Percentiles rank a stretch among this genome's conserved stretches.
Conservation (phyloP, 805 yeast genomes). For the Barnettozyma populi region DNA sequence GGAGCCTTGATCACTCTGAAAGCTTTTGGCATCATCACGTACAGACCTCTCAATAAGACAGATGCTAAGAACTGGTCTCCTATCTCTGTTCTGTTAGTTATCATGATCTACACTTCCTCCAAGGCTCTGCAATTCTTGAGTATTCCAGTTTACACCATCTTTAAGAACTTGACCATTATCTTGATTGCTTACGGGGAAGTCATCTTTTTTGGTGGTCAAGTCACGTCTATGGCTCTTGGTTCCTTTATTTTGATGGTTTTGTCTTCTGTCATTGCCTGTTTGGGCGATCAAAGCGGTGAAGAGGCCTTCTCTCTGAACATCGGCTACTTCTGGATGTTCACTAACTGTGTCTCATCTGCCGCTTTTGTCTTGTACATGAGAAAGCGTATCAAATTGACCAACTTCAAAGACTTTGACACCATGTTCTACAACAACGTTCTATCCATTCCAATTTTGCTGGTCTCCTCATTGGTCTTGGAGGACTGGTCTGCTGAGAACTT, state of each 20-base stretch:
- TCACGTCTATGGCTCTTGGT: constrained; percentile 82
- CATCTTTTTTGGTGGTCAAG: constrained; percentile 91
- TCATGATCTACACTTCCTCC: constrained; percentile 94
- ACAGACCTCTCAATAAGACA: constrained; percentile 75
- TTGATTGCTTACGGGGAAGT: constrained; percentile 98
- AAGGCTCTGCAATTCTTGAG: constrained; percentile 89
- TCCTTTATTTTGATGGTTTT: constrained; percentile 90
- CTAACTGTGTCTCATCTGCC: constrained; percentile 92
- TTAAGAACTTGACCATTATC: constrained; percentile 95
- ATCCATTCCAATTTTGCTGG: constrained; percentile 81
- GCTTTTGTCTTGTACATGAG: constrained; percentile 92
- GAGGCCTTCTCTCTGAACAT: constrained; percentile 39
- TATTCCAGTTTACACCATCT: constrained; percentile 95
- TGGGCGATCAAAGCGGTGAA: constrained; percentile 58
- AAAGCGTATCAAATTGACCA: constrained; percentile 95
- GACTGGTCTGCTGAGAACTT: constrained; percentile 89
- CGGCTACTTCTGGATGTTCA: constrained; percentile 96
- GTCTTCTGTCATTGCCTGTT: constrained; percentile 92
- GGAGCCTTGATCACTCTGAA: constrained; percentile 68
- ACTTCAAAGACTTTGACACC: constrained; percentile 94
- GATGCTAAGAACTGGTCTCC: constrained; percentile 98
- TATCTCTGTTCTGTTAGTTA: constrained; percentile 79
- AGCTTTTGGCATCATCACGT: constrained; percentile 68
- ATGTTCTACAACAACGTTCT: constrained; percentile 96
- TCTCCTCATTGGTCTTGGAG: constrained; percentile 74